Evolutionary conservation across 768 basidiomycete species (phyloP).

Genomic region (Gyrodon lividus): DNA sequence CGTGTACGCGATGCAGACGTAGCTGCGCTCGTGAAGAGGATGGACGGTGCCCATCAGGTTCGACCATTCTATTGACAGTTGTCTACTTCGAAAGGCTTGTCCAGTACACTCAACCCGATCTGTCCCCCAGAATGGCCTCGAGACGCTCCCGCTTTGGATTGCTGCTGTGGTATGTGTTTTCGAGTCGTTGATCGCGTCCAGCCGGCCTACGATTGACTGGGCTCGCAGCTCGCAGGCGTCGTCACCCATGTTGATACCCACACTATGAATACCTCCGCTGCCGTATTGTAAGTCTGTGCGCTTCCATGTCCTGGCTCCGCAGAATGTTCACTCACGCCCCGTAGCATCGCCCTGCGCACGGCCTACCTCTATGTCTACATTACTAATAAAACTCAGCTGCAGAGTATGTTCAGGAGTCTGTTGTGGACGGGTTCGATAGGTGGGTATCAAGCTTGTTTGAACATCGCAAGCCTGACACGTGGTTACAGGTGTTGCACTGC

Average conservation of each 20-base stretch:
- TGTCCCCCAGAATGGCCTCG: conserved; percentile 1
- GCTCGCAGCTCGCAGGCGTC: conserved; percentile 2
- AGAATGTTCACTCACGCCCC: background rate
- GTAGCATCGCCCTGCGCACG: conserved; percentile 1
- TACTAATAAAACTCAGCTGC: background rate
- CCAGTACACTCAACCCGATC: background rate
- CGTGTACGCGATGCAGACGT: background rate
- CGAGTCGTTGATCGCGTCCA: background rate
- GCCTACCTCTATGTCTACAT: conserved; percentile 2
- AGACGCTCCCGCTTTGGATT: conserved; percentile 3
- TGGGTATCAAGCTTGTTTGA: background rate
- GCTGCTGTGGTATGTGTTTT: conserved; percentile 2
- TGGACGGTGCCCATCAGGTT: conserved; percentile 9
- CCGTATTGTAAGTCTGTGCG: background rate
- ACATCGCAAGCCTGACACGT: background rate
- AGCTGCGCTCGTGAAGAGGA: background rate
- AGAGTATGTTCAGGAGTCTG: background rate
- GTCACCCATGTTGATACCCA: background rate
- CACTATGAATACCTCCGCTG: conserved; percentile 1
- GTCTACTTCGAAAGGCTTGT: background rate
- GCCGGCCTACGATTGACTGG: background rate
- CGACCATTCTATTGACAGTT: background rate
- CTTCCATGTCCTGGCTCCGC: background rate
- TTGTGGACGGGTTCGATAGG: background rate
- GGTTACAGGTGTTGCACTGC: background rate